A percentile compares a stretch with the other conserved stretches of the same genome.
phyloP scores from a whole-genome alignment of 495 filamentous ascomycete genomes.

The Staphylotrichum longicolle region DNA sequence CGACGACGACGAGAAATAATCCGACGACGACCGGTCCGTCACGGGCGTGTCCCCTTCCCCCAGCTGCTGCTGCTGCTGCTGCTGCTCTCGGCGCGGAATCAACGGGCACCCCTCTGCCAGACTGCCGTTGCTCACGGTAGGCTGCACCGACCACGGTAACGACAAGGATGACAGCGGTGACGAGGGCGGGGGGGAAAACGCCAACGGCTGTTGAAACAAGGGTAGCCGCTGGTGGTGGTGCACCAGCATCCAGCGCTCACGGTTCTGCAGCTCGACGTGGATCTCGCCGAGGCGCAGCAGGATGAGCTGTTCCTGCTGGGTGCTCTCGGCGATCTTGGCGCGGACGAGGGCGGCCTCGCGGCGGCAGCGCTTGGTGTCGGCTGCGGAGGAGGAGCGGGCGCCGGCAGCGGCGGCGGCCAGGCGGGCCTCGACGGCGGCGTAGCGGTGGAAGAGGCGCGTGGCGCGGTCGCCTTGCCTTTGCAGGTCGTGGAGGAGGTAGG shows the following conservation, averaged over 20 bases:
- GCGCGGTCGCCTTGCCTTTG: conserved; percentile 38
- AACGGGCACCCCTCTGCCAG: too few species aligned
- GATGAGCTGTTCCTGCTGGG: conserved; percentile 41
- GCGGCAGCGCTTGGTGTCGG: conserved; percentile 18
- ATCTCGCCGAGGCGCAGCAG: conserved; percentile 45
- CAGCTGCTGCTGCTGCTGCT: neutral
- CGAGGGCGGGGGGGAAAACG: neutral
- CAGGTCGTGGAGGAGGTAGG: conserved; percentile 40
- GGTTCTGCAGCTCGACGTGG: conserved; percentile 41
- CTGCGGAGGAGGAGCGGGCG: neutral
- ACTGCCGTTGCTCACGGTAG: too few species aligned
- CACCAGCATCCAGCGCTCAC: conserved; percentile 37
- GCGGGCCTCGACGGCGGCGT: conserved; percentile 31
- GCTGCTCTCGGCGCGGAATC: neutral
- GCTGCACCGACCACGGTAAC: too few species aligned
- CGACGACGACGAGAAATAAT: conserved; percentile 4
- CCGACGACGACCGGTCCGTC: neutral
- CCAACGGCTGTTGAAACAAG: neutral
- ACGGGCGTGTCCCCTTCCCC: neutral
- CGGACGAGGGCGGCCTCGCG: conserved; percentile 21
- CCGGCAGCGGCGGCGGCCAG: conserved; percentile 12
- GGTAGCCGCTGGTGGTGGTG: conserved; percentile 8
- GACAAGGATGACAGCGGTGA: neutral
- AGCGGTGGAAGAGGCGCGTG: conserved; percentile 30
- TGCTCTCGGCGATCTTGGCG: conserved; percentile 35